phyloP scores from a whole-genome alignment of 805 yeast genomes.

The Teunomyces pallodes region DNA sequence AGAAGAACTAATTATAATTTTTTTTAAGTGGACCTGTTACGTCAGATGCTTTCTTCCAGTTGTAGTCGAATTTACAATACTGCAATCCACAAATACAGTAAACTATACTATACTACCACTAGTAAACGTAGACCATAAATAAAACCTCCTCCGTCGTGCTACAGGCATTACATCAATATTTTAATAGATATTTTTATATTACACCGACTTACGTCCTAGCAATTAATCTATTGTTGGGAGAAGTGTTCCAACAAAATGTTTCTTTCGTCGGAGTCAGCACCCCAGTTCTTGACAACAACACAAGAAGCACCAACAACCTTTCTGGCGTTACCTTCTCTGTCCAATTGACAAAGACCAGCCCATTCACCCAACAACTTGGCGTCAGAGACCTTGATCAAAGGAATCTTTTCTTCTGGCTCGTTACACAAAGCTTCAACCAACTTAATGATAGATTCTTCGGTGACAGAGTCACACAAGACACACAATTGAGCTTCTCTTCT shows the following conservation, averaged over 20 bases:
- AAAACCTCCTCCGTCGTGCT: neutral
- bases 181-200: slow-evolving; percentile 1
- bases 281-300: slow-evolving; percentile 99
- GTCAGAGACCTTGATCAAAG: slow-evolving; percentile 98
- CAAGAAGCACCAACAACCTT: slow-evolving; percentile 99
- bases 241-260: slow-evolving; percentile 93
- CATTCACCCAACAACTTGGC: slow-evolving; percentile 99
- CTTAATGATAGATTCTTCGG: slow-evolving; percentile 94
- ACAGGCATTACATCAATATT: neutral
- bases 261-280: slow-evolving; percentile 98
- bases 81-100: no score
- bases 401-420: slow-evolving; percentile 94
- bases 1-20: no score
- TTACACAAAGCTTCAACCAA: slow-evolving; percentile 99
- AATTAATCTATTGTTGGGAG: slow-evolving; percentile 56
- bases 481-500: slow-evolving; percentile 97
- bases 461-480: slow-evolving; percentile 97
- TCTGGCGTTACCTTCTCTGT: slow-evolving; percentile 99
- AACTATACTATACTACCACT: no score
- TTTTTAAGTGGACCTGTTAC: no score
- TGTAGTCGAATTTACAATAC: no score
- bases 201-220: slow-evolving; percentile 3
- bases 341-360: slow-evolving; percentile 99
- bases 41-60: no score
- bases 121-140: no score